phyloP scores from a whole-genome alignment of 371 early-diverging fungal genomes.

The Rhizopus delemar region DNA sequence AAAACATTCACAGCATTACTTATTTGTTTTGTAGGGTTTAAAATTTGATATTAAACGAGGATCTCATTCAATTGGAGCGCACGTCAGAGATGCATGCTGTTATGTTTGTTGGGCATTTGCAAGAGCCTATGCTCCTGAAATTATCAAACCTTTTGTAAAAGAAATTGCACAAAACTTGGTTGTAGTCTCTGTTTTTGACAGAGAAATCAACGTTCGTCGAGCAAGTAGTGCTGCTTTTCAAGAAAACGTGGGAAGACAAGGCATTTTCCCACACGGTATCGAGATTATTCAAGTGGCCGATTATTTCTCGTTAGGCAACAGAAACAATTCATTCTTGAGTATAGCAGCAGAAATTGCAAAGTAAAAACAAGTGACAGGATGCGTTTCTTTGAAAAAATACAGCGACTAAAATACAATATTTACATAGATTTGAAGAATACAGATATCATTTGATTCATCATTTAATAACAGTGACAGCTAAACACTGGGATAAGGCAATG shows the following conservation, averaged over 20 bases:
- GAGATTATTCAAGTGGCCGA: constrained; percentile 88
- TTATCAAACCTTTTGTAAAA: constrained; percentile 60
- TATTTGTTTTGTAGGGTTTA: constrained; percentile 58
- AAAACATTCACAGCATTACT: neutral
- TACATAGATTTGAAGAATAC: constrained; percentile 72
- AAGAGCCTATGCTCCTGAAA: constrained; percentile 80
- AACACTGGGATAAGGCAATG: constrained; percentile 88
- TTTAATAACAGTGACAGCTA: constrained; percentile 56
- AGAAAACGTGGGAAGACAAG: constrained; percentile 94
- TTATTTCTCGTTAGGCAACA: constrained; percentile 89
- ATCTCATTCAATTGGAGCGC: constrained; percentile 86
- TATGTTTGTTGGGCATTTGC: constrained; percentile 98
- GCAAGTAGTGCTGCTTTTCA: constrained; percentile 97
- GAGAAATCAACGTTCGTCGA: constrained; percentile 93
- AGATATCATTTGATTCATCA: constrained; percentile 72
- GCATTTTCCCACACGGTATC: constrained; percentile 93
- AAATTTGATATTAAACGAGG: constrained; percentile 88
- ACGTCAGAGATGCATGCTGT: constrained; percentile 95
- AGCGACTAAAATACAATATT: neutral
- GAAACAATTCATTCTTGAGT: constrained; percentile 68
- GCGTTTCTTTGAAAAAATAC: neutral
- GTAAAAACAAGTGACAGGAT: constrained; percentile 41
- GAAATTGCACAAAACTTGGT: constrained; percentile 76
- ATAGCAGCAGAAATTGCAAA: constrained; percentile 70
- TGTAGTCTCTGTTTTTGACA: constrained; percentile 83